Evolutionary conservation across 345 rosid species (phyloP).

Genomic region (Populus deltoides): DNA sequence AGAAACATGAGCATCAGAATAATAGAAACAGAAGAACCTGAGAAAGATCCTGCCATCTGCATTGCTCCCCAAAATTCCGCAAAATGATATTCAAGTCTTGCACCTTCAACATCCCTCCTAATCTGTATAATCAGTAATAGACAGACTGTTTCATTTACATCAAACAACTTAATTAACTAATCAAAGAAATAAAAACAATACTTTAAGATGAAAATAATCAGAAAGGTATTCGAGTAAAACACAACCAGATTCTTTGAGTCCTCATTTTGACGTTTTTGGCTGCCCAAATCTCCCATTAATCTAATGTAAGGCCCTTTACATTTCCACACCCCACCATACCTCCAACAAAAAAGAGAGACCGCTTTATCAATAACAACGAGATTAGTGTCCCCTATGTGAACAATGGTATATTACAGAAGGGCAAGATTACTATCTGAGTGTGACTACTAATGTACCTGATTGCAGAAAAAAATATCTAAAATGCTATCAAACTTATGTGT

Average conservation of each 20-base stretch:
- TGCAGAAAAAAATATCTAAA: too few species aligned
- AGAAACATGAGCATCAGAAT: not conserved
- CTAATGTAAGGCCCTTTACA: not conserved
- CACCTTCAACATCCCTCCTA: slow-evolving; percentile 56
- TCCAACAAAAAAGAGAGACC: not conserved
- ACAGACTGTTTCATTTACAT: not conserved
- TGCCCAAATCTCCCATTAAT: not conserved
- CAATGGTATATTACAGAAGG: not conserved
- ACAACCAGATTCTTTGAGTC: not conserved
- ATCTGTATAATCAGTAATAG: slow-evolving; percentile 28
- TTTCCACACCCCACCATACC: too few species aligned
- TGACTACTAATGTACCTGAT: too few species aligned
- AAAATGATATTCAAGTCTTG: slow-evolving; percentile 79
- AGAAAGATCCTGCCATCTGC: slow-evolving; percentile 62
- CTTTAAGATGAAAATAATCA: not conserved
- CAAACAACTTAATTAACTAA: not conserved
- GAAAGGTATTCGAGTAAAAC: not conserved
- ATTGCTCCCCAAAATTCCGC: slow-evolving; percentile 62
- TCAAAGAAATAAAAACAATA: not conserved
- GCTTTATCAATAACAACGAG: not conserved
- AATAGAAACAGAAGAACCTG: slow-evolving; percentile 39
- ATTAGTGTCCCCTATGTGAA: not conserved
- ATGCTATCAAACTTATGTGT: too few species aligned
- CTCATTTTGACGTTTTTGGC: not conserved
- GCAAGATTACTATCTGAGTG: too few species aligned